phyloP scores from a whole-genome alignment of 2,329 filamentous ascomycete genomes.

The Aspergillus bombycis region DNA sequence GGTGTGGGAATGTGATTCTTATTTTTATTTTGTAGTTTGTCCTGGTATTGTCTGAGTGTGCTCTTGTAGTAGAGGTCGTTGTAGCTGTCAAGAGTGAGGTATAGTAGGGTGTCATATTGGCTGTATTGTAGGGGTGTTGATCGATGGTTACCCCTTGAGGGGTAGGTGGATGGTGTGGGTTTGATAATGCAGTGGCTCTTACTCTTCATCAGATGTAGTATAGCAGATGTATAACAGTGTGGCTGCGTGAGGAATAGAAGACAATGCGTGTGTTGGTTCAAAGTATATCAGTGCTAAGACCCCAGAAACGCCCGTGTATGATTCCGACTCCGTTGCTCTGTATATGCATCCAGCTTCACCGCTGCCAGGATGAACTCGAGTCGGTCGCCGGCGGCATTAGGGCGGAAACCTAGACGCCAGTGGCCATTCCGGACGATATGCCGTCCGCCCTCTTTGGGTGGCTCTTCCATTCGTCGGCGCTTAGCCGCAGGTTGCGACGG shows the following conservation, averaged over 20 bases:
- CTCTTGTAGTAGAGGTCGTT: no score
- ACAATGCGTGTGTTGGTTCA: background rate
- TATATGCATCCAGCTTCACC: conserved; percentile 75
- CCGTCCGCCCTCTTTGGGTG: conserved; percentile 30
- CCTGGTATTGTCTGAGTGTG: no score
- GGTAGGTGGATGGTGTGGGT: background rate
- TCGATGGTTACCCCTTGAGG: no score
- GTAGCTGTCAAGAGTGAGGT: no score
- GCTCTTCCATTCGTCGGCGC: conserved; percentile 19
- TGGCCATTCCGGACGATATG: conserved; percentile 72
- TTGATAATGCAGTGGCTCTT: background rate
- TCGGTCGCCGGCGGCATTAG: conserved; percentile 45
- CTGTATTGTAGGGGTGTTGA: no score
- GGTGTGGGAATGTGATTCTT: no score
- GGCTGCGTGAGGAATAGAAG: background rate
- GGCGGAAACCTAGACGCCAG: conserved; percentile 71
- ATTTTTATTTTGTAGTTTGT: accelerated
- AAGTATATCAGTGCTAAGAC: conserved; percentile 1
- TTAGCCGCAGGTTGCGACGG: conserved; percentile 8
- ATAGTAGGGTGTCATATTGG: no score
- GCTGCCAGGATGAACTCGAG: conserved; percentile 74
- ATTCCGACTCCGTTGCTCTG: conserved; percentile 69
- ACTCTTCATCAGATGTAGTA: background rate
- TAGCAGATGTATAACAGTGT: background rate
- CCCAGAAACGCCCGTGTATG: conserved; percentile 64